Evolutionary conservation across 2,329 filamentous ascomycete genomes (phyloP).

Genomic region (Ophiostoma perfectum): DNA sequence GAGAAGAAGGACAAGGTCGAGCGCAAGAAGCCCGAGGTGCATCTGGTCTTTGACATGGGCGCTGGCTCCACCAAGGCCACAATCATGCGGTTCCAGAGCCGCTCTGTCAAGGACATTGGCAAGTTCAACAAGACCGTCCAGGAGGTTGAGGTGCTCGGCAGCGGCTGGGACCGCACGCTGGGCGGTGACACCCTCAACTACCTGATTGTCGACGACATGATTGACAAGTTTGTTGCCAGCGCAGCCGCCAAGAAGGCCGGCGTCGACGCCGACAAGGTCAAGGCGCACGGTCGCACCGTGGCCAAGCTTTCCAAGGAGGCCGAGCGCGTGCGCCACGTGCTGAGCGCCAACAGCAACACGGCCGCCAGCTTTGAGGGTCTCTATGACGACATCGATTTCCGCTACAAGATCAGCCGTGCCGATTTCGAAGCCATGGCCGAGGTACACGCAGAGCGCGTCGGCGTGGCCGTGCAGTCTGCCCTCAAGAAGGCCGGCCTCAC

Average conservation of each 20-base stretch:
- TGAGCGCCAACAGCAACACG: constrained; percentile 88
- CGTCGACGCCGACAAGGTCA: constrained; percentile 58
- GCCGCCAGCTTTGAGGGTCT: constrained; percentile 78
- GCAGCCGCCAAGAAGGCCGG: constrained; percentile 60
- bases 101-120: constrained; percentile 82
- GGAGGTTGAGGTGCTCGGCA: constrained; percentile 83
- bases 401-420: constrained; percentile 75
- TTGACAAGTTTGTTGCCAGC: constrained; percentile 69
- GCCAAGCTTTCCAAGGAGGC: constrained; percentile 92
- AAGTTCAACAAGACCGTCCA: constrained; percentile 96
- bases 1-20: constrained; percentile 38
- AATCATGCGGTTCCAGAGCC: constrained; percentile 81
- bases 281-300: constrained; percentile 73
- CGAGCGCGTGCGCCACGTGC: constrained; percentile 76
- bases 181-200: constrained; percentile 87
- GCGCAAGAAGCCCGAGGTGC: constrained; percentile 80
- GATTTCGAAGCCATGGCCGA: constrained; percentile 76
- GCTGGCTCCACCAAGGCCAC: constrained; percentile 90
- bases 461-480: constrained; percentile 64
- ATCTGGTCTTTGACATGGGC: constrained; percentile 96
- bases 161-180: constrained; percentile 82
- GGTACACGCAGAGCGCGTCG: constrained; percentile 62
- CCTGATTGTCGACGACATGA: constrained; percentile 83
- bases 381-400: constrained; percentile 88
- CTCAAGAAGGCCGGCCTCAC: constrained; percentile 67